Percentiles rank a stretch among this genome's conserved stretches.
Evolutionary conservation across 2,329 filamentous ascomycete species (phyloP).

Genomic region (Curvularia sp.): DNA sequence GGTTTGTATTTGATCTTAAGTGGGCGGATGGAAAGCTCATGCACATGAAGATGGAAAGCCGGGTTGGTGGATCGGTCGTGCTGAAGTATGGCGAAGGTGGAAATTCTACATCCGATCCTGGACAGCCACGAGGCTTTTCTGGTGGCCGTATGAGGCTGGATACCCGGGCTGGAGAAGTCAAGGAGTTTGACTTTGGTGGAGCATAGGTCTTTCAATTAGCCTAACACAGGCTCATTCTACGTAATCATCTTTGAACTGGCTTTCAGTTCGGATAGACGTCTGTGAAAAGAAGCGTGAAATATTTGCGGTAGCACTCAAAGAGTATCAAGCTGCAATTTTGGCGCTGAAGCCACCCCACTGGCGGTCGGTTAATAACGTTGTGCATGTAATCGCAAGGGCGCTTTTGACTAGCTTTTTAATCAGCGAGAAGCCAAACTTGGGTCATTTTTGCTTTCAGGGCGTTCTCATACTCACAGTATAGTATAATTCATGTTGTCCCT

Average conservation of each 20-base stretch:
- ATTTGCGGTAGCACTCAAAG: too few relatives aligned
- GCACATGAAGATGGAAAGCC: constrained; percentile 29
- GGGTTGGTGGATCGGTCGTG: constrained; percentile 8
- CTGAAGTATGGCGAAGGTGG: constrained; percentile 4
- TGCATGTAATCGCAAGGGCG: too few relatives aligned
- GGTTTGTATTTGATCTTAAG: constrained; percentile 29
- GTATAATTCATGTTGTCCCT: too few relatives aligned
- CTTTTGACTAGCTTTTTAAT: too few relatives aligned
- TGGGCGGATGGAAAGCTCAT: constrained; percentile 21
- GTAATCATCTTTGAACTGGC: not conserved
- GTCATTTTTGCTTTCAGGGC: too few relatives aligned
- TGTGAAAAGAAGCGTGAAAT: too few relatives aligned
- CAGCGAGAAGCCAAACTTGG: too few relatives aligned
- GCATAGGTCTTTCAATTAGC: not conserved
- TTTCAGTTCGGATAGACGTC: too few relatives aligned
- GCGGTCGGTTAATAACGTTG: too few relatives aligned
- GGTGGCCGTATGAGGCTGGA: constrained; percentile 8
- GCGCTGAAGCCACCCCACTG: too few relatives aligned
- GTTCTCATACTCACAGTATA: too few relatives aligned
- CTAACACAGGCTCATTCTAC: not conserved
- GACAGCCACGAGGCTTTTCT: not conserved
- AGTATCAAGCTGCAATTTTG: too few relatives aligned
- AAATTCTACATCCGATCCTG: not conserved
- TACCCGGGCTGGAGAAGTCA: not conserved
- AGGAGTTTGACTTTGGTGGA: constrained; percentile 3